A percentile compares a stretch with the other conserved stretches of the same genome.
These are phyloP conservation scores for Populus tremula DNA, from an alignment of 345 rosid genomes.

Conservation along the genomic window DNA sequence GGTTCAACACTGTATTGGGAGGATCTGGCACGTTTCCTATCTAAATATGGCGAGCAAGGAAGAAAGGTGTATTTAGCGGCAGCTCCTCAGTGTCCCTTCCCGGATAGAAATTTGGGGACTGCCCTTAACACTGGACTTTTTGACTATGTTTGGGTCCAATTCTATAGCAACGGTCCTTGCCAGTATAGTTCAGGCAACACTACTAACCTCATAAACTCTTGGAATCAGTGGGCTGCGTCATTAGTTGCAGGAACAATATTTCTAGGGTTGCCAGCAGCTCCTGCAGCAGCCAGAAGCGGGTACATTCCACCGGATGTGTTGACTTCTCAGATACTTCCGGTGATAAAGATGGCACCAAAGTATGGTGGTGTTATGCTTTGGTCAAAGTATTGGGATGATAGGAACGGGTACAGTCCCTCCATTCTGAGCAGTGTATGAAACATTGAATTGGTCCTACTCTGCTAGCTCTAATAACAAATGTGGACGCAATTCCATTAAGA, in stretches of 20 bases:
- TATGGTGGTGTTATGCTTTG: slow-evolving; percentile 43
- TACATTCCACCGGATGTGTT: slow-evolving; percentile 26
- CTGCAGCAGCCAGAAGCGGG: slow-evolving; percentile 34
- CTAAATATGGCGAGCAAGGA: slow-evolving; percentile 10
- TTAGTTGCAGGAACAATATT: slow-evolving; percentile 14
- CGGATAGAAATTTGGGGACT: slow-evolving; percentile 22
- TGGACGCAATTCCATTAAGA: neutral
- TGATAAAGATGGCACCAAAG: slow-evolving; percentile 23
- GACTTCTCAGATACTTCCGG: slow-evolving; percentile 28
- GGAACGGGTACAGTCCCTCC: slow-evolving; percentile 25
- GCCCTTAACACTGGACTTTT: slow-evolving; percentile 29
- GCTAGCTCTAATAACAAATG: neutral
- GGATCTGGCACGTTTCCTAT: slow-evolving; percentile 26
- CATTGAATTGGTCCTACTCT: neutral
- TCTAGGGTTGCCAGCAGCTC: slow-evolving; percentile 36
- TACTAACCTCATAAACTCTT: slow-evolving; percentile 19
- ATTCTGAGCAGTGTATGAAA: slow-evolving; percentile 16
- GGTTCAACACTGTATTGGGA: slow-evolving; percentile 19
- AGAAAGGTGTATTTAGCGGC: slow-evolving; percentile 27
- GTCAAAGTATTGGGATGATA: slow-evolving; percentile 31
- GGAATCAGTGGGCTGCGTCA: slow-evolving; percentile 29
- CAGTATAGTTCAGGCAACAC: slow-evolving; percentile 22
- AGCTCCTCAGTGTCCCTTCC: slow-evolving; percentile 36
- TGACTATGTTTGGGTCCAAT: slow-evolving; percentile 33
- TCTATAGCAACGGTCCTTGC: slow-evolving; percentile 30